Evolutionary conservation across 2,329 filamentous ascomycete genomes (phyloP).

Genomic region (Pseudogymnoascus sp.): DNA sequence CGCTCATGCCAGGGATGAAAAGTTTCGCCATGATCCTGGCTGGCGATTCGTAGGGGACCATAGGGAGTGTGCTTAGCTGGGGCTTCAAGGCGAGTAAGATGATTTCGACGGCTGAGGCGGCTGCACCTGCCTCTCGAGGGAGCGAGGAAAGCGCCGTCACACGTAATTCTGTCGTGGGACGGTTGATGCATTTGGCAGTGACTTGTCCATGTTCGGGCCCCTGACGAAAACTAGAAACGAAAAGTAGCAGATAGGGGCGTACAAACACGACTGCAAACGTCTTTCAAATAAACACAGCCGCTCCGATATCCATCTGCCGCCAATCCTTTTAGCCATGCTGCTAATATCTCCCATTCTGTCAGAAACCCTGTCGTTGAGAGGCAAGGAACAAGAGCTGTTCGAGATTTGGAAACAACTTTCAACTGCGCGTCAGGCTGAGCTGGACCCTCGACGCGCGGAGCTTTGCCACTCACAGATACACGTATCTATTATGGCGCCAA

Average conservation of each 20-base stretch:
- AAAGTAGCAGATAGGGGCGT: constrained; percentile 1
- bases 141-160: neutral
- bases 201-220: neutral
- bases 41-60: neutral
- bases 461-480: neutral
- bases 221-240: constrained; percentile 6
- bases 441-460: neutral
- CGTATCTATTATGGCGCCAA: neutral
- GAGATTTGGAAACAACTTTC: neutral
- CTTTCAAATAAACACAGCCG: neutral
- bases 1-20: neutral
- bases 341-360: neutral
- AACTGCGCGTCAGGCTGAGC: neutral
- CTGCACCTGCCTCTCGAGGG: neutral
- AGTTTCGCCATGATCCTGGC: neutral
- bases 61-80: neutral
- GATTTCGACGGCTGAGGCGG: neutral
- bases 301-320: neutral
- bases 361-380: neutral
- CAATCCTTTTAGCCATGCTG: neutral
- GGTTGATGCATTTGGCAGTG: constrained; percentile 2
- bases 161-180: neutral
- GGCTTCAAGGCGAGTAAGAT: neutral
- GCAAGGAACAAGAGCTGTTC: neutral
- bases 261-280: constrained; percentile 6